Base-by-base conservation (phyloP, 306 rosid species). In the Herpetospermum pedunculosum region DNA sequence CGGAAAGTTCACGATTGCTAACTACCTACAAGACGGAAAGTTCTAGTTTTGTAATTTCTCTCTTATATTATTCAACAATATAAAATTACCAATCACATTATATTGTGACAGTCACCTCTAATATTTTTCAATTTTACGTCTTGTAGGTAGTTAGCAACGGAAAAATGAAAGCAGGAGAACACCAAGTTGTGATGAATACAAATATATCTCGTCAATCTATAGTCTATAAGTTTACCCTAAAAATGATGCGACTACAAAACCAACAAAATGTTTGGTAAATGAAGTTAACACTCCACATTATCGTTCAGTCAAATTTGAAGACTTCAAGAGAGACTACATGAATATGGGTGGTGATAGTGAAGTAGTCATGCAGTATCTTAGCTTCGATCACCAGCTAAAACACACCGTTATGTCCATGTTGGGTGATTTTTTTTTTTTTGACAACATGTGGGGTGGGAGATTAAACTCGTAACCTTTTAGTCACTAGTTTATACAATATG, bases 141-240 rank as follows among this genome's bases (percentile, higher is more conserved):
- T 10, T 46, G 35, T 57, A 88, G 97, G 81, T 91, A 0, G 77
- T 89, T 6, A 86, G 82, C 59, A 89, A 89, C 75, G 88, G 92
- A 44, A 86, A 75, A 75, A 77, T 91, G 14, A 43, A 81, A 48
- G 92, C 88, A 18, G 82, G 81, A 3, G 86, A 84, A 49, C 96
- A 91, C 48, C 25, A 92, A 26, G 96, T 37, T 38, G 89, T 85
- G 76, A 87, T 89, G 28, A 91, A 89, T 76, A 80, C 91, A 2
- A 79, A 46, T 5, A 53, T 2, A 32, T 74, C 86, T 70, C 77
- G 97, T 21, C 86, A 88, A 52, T 81, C 79, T 6, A 54, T 77
- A 44, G 82, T 79, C 0, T 84, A 81, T 58, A 88, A 15, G 52
- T 85, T 4, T 85, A 79, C 70, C 97, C 96, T 30, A 82, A 81